These are phyloP conservation scores for Septoria petroselini DNA, from an alignment of 2,329 filamentous ascomycete species.

Conservation along the genomic window DNA sequence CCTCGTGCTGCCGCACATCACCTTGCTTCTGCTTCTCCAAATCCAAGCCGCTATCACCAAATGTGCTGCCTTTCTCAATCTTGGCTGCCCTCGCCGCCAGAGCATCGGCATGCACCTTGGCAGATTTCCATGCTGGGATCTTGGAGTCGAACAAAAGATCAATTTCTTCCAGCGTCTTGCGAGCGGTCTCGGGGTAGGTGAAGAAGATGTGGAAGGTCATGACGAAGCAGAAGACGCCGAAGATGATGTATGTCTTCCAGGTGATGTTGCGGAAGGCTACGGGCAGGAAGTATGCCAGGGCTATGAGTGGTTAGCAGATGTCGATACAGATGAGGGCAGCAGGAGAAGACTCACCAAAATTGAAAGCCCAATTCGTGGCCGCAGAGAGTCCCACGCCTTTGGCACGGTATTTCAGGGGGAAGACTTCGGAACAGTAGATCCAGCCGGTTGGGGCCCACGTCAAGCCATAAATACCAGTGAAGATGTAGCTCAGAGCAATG, in stretches of 20 bases:
- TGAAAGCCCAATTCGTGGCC: conserved; percentile 50
- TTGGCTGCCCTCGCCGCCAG: conserved; percentile 17
- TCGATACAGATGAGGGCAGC: neutral
- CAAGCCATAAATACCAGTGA: conserved; percentile 61
- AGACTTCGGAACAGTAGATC: conserved; percentile 64
- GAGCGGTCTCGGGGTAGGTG: conserved; percentile 40
- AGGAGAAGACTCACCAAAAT: neutral
- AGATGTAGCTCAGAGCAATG: conserved; percentile 63
- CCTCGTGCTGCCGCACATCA: conserved; percentile 11
- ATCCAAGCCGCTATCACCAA: conserved; percentile 1
- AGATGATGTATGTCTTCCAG: conserved; percentile 64
- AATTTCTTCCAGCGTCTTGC: conserved; percentile 41
- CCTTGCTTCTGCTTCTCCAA: conserved; percentile 13
- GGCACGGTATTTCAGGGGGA: conserved; percentile 59
- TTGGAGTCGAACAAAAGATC: conserved; percentile 38
- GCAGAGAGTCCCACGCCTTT: conserved; percentile 58
- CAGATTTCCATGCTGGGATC: conserved; percentile 33
- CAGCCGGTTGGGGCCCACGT: conserved; percentile 62
- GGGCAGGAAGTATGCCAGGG: conserved; percentile 58
- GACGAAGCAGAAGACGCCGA: conserved; percentile 62
- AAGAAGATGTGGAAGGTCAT: conserved; percentile 51
- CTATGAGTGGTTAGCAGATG: conserved; percentile 37
- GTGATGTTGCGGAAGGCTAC: conserved; percentile 58
- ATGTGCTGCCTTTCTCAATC: conserved; percentile 13
- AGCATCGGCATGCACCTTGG: conserved; percentile 23